Evolutionary conservation across 2,329 filamentous ascomycete species (phyloP).

Genomic region (Falciphora oryzae): DNA sequence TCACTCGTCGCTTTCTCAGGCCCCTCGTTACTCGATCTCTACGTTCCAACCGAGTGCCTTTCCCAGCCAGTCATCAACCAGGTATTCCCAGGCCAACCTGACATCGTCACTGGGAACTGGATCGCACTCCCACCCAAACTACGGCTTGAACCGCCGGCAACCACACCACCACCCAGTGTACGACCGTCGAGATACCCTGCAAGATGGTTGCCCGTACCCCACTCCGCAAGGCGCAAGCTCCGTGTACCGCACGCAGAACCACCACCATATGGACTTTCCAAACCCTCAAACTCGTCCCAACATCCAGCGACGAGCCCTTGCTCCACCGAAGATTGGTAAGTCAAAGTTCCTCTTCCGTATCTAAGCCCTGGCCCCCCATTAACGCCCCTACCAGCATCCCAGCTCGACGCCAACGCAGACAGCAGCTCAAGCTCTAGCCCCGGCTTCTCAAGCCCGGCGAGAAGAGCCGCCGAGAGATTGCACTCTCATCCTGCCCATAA

Average conservation of each 20-base stretch:
- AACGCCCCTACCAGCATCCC: neutral
- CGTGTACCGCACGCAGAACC: no score
- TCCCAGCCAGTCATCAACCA: neutral
- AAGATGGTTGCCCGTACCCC: no score
- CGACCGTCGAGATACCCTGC: no score
- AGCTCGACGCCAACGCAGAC: neutral
- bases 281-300: neutral
- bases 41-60: neutral
- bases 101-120: no score
- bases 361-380: neutral
- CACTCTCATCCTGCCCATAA: slow-evolving; percentile 3
- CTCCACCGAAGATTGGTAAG: neutral
- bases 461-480: neutral
- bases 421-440: neutral
- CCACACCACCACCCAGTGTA: no score
- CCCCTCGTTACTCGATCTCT: neutral
- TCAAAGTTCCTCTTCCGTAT: no score
- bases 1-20: neutral
- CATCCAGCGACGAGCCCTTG: neutral
- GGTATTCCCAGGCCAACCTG: neutral
- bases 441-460: slow-evolving; percentile 7
- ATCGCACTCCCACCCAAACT: neutral
- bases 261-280: no score
- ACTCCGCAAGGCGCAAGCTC: no score
- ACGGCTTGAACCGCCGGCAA: no score